Percentiles rank a stretch among this genome's conserved stretches.
Conservation (phyloP, 768 basidiomycete genomes). For the Russula brevipes region DNA sequence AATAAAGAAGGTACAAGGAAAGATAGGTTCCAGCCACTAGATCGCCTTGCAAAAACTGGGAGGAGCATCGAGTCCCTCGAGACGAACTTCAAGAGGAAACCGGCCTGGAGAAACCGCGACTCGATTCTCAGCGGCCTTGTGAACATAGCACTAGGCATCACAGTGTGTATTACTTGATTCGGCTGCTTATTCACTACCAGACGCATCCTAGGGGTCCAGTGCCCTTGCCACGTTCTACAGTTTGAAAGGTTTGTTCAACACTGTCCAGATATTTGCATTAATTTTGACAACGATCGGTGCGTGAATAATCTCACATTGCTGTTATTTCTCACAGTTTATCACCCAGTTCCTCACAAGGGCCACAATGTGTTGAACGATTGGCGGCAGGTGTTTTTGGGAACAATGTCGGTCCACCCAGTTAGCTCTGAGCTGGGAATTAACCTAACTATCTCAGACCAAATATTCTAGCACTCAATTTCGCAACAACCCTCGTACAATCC, state of each 20-base stretch:
- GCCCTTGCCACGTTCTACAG: constrained; percentile 64
- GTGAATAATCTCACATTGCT: neutral
- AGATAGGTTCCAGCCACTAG: constrained; percentile 62
- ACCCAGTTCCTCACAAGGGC: constrained; percentile 39
- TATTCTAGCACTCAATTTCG: constrained; percentile 68
- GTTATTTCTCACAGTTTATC: constrained; percentile 21
- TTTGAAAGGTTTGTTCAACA: constrained; percentile 62
- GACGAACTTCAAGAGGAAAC: constrained; percentile 43
- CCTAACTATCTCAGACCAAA: constrained; percentile 50
- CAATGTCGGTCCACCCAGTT: constrained; percentile 47
- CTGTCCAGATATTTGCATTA: constrained; percentile 66
- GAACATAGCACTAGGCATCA: constrained; percentile 47
- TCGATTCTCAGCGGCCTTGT: constrained; percentile 45
- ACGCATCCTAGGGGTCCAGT: constrained; percentile 54
- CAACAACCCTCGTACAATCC: constrained; percentile 52
- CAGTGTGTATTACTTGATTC: constrained; percentile 37
- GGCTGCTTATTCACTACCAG: neutral
- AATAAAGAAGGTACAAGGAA: neutral
- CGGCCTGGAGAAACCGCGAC: constrained; percentile 52
- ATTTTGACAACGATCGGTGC: constrained; percentile 62
- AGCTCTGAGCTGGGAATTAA: neutral
- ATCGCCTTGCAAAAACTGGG: constrained; percentile 44
- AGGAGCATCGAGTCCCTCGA: constrained; percentile 57
- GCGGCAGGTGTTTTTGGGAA: constrained; percentile 58
- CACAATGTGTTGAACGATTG: constrained; percentile 42